phyloP scores from a whole-genome alignment of 306 rosid genomes.

The Pterocarpus santalinus region DNA sequence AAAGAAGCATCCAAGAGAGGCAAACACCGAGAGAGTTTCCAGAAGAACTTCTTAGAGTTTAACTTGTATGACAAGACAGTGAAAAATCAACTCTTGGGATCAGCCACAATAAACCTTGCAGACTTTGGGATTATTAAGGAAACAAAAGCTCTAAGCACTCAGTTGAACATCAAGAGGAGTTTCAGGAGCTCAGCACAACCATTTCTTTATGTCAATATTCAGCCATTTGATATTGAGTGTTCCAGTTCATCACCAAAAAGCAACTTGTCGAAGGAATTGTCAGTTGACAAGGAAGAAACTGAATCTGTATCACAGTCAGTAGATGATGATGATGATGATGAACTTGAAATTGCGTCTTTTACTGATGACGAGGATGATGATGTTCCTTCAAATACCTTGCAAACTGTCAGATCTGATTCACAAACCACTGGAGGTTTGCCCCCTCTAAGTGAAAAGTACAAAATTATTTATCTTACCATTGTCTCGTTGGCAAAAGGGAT shows the following conservation, averaged over 20 bases:
- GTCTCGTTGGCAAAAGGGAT: background rate
- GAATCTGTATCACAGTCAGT: slow-evolving; percentile 62
- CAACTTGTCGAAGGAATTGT: slow-evolving; percentile 62
- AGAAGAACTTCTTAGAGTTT: slow-evolving; percentile 76
- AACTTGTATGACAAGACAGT: slow-evolving; percentile 68
- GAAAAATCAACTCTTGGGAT: slow-evolving; percentile 73
- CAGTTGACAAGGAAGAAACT: slow-evolving; percentile 60
- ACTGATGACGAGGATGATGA: slow-evolving; percentile 72
- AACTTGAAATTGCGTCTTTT: slow-evolving; percentile 74
- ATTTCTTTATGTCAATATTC: slow-evolving; percentile 65
- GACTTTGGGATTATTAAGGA: slow-evolving; percentile 71
- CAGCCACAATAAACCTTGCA: slow-evolving; percentile 72
- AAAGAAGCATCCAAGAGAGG: slow-evolving; percentile 68
- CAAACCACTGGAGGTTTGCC: slow-evolving; percentile 60
- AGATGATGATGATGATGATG: slow-evolving; percentile 50
- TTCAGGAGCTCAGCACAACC: slow-evolving; percentile 65
- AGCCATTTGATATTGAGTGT: slow-evolving; percentile 64
- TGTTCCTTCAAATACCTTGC: slow-evolving; percentile 57
- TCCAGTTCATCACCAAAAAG: slow-evolving; percentile 67
- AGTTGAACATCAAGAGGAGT: slow-evolving; percentile 71
- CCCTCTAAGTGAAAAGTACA: slow-evolving; percentile 54
- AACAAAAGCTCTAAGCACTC: slow-evolving; percentile 49
- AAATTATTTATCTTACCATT: slow-evolving; percentile 18
- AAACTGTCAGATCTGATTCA: slow-evolving; percentile 53
- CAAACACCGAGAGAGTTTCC: slow-evolving; percentile 56